Evolutionary conservation across 345 rosid species (phyloP).

Genomic region (Pelargonium nanum): DNA sequence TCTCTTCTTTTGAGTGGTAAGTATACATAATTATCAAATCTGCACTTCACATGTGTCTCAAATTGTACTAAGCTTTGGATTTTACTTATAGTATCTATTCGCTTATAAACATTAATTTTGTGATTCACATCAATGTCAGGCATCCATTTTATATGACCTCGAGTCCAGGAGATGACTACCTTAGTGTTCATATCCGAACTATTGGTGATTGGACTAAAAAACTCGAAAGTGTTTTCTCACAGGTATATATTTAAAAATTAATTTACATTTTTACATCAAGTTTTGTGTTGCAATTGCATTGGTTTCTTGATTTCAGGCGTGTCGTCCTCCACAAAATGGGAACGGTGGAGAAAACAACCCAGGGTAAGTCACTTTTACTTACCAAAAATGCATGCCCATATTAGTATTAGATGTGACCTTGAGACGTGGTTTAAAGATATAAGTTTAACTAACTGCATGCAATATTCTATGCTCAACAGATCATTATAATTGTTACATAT

Average conservation of each 20-base stretch:
- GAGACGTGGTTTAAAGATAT: too few species aligned
- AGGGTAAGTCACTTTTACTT: too few species aligned
- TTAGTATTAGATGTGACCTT: too few species aligned
- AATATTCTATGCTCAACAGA: too few species aligned
- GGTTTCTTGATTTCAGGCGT: too few species aligned
- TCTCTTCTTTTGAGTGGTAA: slow-evolving; percentile 75
- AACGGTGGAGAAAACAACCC: too few species aligned
- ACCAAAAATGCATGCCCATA: too few species aligned
- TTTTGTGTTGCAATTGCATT: too few species aligned
- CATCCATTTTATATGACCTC: slow-evolving; percentile 93
- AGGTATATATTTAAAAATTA: slow-evolving; percentile 22
- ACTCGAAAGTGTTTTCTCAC: slow-evolving; percentile 55
- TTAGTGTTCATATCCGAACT: slow-evolving; percentile 79
- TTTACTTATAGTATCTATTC: not conserved
- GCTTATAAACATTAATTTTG: not conserved
- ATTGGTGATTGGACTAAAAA: slow-evolving; percentile 84
- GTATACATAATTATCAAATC: not conserved
- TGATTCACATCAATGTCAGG: slow-evolving; percentile 35
- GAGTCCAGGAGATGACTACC: slow-evolving; percentile 71
- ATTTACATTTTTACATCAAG: too few species aligned
- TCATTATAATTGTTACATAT: too few species aligned
- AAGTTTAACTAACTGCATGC: too few species aligned
- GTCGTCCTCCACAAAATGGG: too few species aligned
- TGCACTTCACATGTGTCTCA: not conserved
- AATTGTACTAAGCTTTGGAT: not conserved